Percentiles rank a stretch among this genome's conserved stretches.
Conservation (phyloP, 2,329 filamentous ascomycete species). For the Tolypocladium amazonense region DNA sequence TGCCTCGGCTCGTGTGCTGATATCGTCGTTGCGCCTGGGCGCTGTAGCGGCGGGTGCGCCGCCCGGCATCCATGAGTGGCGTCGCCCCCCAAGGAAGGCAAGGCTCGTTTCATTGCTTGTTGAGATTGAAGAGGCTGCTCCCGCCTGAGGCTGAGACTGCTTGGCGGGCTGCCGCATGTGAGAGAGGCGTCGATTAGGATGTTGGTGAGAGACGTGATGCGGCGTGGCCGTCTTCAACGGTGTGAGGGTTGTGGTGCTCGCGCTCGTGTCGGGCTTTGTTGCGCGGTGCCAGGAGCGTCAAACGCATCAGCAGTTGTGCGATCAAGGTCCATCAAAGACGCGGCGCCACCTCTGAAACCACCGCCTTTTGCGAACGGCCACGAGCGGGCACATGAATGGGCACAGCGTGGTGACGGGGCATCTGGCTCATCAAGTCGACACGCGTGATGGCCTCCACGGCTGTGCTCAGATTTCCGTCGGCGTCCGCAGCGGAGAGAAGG, state of each 20-base stretch:
- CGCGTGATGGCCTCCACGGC: neutral
- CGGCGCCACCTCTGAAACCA: neutral
- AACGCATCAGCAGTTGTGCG: neutral
- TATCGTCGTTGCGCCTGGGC: neutral
- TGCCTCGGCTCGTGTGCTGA: neutral
- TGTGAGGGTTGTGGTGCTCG: neutral
- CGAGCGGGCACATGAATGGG: neutral
- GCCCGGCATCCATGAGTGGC: conserved; percentile 17
- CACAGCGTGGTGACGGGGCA: neutral
- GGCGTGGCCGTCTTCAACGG: neutral
- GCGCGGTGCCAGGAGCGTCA: neutral
- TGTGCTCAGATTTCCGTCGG: neutral
- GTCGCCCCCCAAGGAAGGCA: conserved; percentile 24
- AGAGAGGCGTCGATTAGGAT: conserved; percentile 2
- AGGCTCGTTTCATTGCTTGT: conserved; percentile 30
- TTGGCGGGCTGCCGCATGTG: conserved; percentile 14
- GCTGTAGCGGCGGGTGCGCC: neutral
- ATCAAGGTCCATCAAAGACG: neutral
- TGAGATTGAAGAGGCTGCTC: conserved; percentile 18
- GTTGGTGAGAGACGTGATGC: neutral
- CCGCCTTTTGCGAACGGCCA: neutral
- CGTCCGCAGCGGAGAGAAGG: neutral
- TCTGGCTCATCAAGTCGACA: neutral
- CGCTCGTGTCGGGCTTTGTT: neutral
- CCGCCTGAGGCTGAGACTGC: conserved; percentile 5